Percentiles rank a stretch among this genome's conserved stretches.
These are phyloP conservation scores for Trichoderma sp. DNA, from an alignment of 2,329 filamentous ascomycete species.

Conservation along the genomic window DNA sequence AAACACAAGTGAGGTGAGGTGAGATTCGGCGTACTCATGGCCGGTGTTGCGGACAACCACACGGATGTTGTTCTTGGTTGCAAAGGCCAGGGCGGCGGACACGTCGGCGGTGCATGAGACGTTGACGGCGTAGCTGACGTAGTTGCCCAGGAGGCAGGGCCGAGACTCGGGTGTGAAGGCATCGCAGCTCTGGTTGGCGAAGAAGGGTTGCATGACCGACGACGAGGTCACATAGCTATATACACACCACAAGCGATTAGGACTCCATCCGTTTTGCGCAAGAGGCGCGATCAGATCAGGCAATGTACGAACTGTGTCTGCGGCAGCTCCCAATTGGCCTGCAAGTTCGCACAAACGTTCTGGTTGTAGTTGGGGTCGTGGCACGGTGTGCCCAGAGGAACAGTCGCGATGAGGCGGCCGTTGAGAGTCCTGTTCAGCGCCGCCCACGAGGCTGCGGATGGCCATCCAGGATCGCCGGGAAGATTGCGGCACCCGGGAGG, in stretches of 20 bases:
- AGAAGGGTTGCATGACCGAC: constrained; percentile 38
- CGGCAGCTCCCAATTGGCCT: constrained; percentile 49
- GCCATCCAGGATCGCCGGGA: constrained; percentile 5
- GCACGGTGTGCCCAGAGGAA: constrained; percentile 55
- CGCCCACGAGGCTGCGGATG: not conserved
- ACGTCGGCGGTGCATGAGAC: constrained; percentile 40
- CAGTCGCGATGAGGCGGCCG: constrained; percentile 54
- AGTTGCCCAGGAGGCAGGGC: constrained; percentile 48
- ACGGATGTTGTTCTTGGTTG: constrained; percentile 47
- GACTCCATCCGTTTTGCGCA: not conserved
- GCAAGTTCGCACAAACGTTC: constrained; percentile 47
- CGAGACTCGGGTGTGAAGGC: constrained; percentile 43
- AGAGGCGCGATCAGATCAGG: not conserved
- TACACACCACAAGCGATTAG: not conserved
- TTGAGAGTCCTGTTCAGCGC: constrained; percentile 54
- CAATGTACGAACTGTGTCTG: constrained; percentile 45
- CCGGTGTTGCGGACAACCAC: constrained; percentile 58
- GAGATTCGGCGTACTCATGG: constrained; percentile 52
- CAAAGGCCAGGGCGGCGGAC: constrained; percentile 40
- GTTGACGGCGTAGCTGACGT: constrained; percentile 44
- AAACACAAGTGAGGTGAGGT: not conserved
- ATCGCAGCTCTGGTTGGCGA: constrained; percentile 40
- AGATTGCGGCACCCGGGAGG: not conserved
- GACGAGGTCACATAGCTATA: constrained; percentile 25
- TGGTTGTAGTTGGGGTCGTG: constrained; percentile 54